A percentile compares a stretch with the other conserved stretches of the same genome.
phyloP scores from a whole-genome alignment of 1,139 yeast species.

The Saccharomyces pastorianus region DNA sequence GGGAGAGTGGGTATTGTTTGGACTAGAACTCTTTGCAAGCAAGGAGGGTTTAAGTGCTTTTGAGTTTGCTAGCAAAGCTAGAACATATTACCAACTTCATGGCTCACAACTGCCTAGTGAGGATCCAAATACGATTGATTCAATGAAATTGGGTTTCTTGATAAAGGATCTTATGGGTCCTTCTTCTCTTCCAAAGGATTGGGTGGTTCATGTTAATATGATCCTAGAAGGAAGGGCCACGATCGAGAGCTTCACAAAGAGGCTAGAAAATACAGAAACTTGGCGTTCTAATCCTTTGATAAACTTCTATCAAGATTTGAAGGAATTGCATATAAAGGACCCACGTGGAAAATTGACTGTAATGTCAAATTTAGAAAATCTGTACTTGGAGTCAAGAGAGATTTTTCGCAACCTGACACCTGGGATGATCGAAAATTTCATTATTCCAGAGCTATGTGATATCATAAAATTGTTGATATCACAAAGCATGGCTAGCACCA shows the following conservation, averaged over 20 bases:
- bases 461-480: conserved; percentile 29
- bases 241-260: conserved; percentile 13
- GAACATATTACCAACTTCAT: conserved; percentile 37
- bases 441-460: conserved; percentile 61
- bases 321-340: conserved; percentile 27
- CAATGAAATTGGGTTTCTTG: conserved; percentile 55
- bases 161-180: conserved; percentile 45
- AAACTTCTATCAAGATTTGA: conserved; percentile 20
- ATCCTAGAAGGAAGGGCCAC: conserved; percentile 17
- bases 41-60: conserved; percentile 35
- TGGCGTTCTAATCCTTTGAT: conserved; percentile 19
- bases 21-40: conserved; percentile 65
- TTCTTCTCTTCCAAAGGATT: conserved; percentile 14
- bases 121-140: conserved; percentile 43
- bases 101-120: conserved; percentile 10
- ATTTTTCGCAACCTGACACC: conserved; percentile 34
- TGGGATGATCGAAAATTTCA: conserved; percentile 51
- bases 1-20: conserved; percentile 84
- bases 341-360: conserved; percentile 19
- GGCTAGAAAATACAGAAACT: conserved; percentile 12
- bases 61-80: conserved; percentile 15
- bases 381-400: conserved; percentile 15
- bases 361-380: conserved; percentile 21
- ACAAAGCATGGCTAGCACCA: conserved; percentile 13
- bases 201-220: conserved; percentile 12